Percentiles rank a stretch among this genome's conserved stretches.
phyloP scores from a whole-genome alignment of 1,284 basidiomycete genomes.

The Ceratobasidium sp. region DNA sequence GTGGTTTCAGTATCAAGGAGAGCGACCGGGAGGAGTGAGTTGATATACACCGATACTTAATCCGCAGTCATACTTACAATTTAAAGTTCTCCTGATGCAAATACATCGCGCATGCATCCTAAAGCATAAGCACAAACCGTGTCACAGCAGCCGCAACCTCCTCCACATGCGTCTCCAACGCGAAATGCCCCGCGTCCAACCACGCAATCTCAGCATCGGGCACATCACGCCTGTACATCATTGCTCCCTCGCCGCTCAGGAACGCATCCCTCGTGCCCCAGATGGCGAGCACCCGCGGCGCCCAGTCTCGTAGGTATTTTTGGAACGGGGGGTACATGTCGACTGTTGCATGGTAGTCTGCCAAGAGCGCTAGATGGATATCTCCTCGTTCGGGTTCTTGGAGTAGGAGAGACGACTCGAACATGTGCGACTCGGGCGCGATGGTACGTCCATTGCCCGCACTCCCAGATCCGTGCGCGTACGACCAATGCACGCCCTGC shows the following conservation, averaged over 20 bases:
- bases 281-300: constrained; percentile 55
- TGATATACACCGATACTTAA: no score
- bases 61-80: no score
- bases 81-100: no score
- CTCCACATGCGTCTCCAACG: constrained; percentile 51
- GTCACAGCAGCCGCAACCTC: constrained; percentile 43
- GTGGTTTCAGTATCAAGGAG: no score
- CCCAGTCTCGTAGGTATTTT: constrained; percentile 52
- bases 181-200: constrained; percentile 58
- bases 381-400: constrained; percentile 43
- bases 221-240: constrained; percentile 54
- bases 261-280: constrained; percentile 58
- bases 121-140: constrained; percentile 22
- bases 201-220: constrained; percentile 52
- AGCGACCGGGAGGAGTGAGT: no score
- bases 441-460: constrained; percentile 42
- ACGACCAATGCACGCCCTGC: constrained; percentile 23
- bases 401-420: constrained; percentile 20
- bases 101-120: no score
- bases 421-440: constrained; percentile 43
- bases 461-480: constrained; percentile 19
- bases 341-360: constrained; percentile 56
- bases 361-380: constrained; percentile 55
- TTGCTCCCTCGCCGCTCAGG: constrained; percentile 56
- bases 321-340: constrained; percentile 56